A percentile compares a stretch with the other conserved stretches of the same genome.
Conservation (phyloP, 2,329 filamentous ascomycete species). For the Verticillium longisporum region DNA sequence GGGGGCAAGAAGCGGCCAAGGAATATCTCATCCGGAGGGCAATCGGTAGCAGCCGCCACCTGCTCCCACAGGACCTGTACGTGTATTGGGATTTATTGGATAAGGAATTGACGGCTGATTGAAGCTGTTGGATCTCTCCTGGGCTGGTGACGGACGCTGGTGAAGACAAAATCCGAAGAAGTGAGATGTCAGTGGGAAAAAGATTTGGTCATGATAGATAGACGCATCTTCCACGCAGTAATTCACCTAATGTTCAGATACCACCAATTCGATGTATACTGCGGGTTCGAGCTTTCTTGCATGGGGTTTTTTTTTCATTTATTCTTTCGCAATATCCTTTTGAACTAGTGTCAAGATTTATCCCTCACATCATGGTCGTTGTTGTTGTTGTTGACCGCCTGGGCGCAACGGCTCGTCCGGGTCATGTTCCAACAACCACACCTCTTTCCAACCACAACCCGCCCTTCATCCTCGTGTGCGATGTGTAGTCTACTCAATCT, state of each 20-base stretch:
- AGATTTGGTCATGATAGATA: background rate
- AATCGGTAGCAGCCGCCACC: background rate
- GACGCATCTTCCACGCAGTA: slow-evolving; percentile 1
- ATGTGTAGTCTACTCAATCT: slow-evolving; percentile 33
- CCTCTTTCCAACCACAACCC: background rate
- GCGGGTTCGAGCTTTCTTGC: background rate
- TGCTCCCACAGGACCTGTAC: background rate
- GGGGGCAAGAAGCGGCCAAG: background rate
- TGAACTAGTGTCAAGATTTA: background rate
- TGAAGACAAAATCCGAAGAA: background rate
- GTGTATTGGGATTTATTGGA: background rate
- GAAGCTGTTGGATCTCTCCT: background rate
- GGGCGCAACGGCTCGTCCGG: too few relatives aligned
- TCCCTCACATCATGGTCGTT: background rate
- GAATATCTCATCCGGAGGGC: background rate
- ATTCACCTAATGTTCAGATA: slow-evolving; percentile 1
- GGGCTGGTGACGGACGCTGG: background rate
- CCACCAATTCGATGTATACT: background rate
- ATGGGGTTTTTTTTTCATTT: background rate
- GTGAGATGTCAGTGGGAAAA: background rate
- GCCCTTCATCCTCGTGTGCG: too few relatives aligned
- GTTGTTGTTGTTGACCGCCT: too few relatives aligned
- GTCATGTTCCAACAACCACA: background rate
- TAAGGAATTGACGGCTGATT: background rate
- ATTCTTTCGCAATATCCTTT: too few relatives aligned